A percentile compares a stretch with the other conserved stretches of the same genome.
phyloP scores from a whole-genome alignment of 306 rosid genomes.

The Elaeagnus macrophylla region DNA sequence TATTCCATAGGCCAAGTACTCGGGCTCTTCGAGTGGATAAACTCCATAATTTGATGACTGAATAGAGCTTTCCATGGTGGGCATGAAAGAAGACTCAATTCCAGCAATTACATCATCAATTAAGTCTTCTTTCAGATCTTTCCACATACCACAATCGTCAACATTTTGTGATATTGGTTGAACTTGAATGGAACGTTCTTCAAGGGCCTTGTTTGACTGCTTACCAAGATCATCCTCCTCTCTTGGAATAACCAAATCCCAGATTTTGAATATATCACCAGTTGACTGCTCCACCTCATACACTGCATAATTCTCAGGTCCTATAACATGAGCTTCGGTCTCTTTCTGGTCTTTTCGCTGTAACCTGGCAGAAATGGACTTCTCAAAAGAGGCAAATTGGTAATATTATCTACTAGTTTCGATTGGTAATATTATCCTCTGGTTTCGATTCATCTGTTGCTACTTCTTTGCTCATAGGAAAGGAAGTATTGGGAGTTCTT shows the following conservation, averaged over 20 bases:
- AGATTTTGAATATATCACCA: constrained; percentile 53
- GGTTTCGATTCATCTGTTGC: constrained; percentile 19
- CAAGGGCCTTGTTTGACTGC: constrained; percentile 42
- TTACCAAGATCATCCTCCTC: constrained; percentile 57
- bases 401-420: too few species aligned
- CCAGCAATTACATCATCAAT: constrained; percentile 33
- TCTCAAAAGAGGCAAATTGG: constrained; percentile 30
- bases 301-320: constrained; percentile 12
- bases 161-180: constrained; percentile 22
- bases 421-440: constrained; percentile 12
- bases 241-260: constrained; percentile 51
- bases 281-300: constrained; percentile 28
- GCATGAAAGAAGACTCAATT: too few species aligned
- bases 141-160: constrained; percentile 22
- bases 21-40: too few species aligned
- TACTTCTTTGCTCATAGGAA: constrained; percentile 13
- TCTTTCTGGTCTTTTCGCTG: constrained; percentile 29
- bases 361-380: constrained; percentile 72
- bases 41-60: too few species aligned
- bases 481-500: constrained; percentile 8
- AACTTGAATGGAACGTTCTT: constrained; percentile 23
- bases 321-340: constrained; percentile 9
- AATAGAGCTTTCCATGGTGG: too few species aligned
- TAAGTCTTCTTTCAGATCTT: constrained; percentile 24
- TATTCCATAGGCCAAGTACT: too few species aligned